Evolutionary conservation across 129 eudicot species (phyloP).

Genomic region (Deinandra increscens): DNA sequence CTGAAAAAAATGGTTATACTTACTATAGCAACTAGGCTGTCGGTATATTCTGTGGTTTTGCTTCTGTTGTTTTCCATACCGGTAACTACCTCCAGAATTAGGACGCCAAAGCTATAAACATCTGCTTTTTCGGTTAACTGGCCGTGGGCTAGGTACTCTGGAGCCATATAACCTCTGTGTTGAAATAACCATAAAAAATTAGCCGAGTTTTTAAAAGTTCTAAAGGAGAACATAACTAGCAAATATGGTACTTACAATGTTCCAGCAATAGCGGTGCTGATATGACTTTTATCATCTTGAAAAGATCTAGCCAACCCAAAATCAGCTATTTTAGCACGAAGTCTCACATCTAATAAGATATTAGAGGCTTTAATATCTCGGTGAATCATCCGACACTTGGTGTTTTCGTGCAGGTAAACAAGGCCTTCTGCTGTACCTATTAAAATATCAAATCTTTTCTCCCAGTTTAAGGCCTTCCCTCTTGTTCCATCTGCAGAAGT

Average conservation of each 20-base stretch:
- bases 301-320: conserved; percentile 85
- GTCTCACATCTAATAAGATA: conserved; percentile 64
- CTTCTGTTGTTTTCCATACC: conserved; percentile 62
- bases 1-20: too few species aligned
- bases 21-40: conserved; percentile 56
- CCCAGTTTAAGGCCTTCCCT: conserved; percentile 75
- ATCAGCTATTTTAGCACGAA: conserved; percentile 83
- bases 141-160: conserved; percentile 69
- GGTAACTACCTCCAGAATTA: conserved; percentile 61
- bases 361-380: conserved; percentile 77
- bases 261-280: conserved; percentile 83
- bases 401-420: conserved; percentile 83
- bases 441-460: conserved; percentile 60
- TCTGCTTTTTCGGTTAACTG: conserved; percentile 73
- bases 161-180: conserved; percentile 64
- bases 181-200: neutral
- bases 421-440: conserved; percentile 78
- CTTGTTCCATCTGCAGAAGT: conserved; percentile 46
- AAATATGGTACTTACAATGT: conserved; percentile 54
- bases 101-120: conserved; percentile 73
- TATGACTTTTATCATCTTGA: conserved; percentile 79
- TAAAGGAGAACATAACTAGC: neutral
- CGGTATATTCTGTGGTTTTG: conserved; percentile 50
- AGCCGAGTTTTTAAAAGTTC: neutral
- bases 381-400: conserved; percentile 59